These are phyloP conservation scores for Rhizomucor pusillus DNA, from an alignment of 371 early-diverging fungal genomes.

Conservation along the genomic window DNA sequence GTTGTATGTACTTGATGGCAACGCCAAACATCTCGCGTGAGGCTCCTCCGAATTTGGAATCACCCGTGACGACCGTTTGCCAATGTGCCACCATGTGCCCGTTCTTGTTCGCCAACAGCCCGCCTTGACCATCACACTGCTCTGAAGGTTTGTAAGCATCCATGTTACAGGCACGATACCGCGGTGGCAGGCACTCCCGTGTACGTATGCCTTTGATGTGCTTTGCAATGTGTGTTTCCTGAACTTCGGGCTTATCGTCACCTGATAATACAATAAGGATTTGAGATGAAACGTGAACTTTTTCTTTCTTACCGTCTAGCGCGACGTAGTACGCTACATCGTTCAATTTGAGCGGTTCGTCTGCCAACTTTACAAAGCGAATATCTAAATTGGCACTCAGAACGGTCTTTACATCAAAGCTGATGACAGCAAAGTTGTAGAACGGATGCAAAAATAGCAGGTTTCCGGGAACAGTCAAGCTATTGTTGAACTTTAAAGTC, in stretches of 20 bases:
- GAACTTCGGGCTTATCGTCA: conserved; percentile 44
- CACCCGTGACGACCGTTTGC: conserved; percentile 68
- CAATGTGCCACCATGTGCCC: conserved; percentile 76
- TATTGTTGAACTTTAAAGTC: conserved; percentile 74
- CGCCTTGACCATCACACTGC: conserved; percentile 53
- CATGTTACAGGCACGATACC: conserved; percentile 72
- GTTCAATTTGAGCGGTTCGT: conserved; percentile 52
- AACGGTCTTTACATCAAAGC: conserved; percentile 66
- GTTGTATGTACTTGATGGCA: conserved; percentile 27
- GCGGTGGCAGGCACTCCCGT: conserved; percentile 54
- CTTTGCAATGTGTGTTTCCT: conserved; percentile 55
- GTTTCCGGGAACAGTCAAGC: conserved; percentile 69
- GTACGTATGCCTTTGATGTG: conserved; percentile 55
- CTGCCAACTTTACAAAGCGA: conserved; percentile 43
- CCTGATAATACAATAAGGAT: conserved; percentile 6
- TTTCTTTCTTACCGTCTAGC: conserved; percentile 37
- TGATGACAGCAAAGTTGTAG: conserved; percentile 78
- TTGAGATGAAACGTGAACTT: no score
- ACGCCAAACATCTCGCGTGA: conserved; percentile 61
- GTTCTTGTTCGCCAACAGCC: conserved; percentile 68
- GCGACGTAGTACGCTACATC: conserved; percentile 67
- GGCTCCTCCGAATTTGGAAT: conserved; percentile 28
- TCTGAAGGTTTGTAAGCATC: conserved; percentile 78
- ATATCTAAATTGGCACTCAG: conserved; percentile 60
- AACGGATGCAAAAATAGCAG: conserved; percentile 77